These are phyloP conservation scores for Colletotrichum sp. DNA, from an alignment of 2,329 filamentous ascomycete species.

Conservation along the genomic window DNA sequence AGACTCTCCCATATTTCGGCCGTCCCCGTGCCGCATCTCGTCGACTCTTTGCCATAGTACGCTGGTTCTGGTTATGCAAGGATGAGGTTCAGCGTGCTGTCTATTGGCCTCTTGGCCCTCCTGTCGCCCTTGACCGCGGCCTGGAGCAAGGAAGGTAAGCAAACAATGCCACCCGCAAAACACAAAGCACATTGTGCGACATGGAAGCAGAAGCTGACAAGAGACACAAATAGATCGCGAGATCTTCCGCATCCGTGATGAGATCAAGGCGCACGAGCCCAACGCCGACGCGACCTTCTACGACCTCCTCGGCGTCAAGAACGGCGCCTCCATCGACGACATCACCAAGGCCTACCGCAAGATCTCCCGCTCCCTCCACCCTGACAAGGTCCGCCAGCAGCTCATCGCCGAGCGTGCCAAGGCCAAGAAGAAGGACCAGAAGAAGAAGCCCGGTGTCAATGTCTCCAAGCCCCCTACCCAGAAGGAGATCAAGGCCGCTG, in stretches of 20 bases:
- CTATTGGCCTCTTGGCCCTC: slow-evolving; percentile 71
- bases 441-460: slow-evolving; percentile 63
- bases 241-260: slow-evolving; percentile 94
- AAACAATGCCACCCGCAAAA: neutral
- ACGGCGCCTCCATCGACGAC: slow-evolving; percentile 79
- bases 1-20: neutral
- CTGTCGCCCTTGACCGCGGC: slow-evolving; percentile 71
- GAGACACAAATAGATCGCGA: slow-evolving; percentile 74
- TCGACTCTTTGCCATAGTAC: neutral
- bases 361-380: slow-evolving; percentile 82
- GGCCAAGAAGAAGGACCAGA: slow-evolving; percentile 51
- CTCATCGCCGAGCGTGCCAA: slow-evolving; percentile 73
- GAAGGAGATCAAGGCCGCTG: slow-evolving; percentile 75
- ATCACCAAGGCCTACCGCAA: slow-evolving; percentile 95
- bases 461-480: slow-evolving; percentile 74
- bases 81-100: slow-evolving; percentile 75
- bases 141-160: slow-evolving; percentile 84
- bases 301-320: slow-evolving; percentile 82
- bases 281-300: slow-evolving; percentile 88
- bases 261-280: slow-evolving; percentile 72
- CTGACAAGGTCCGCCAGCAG: slow-evolving; percentile 91
- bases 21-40: neutral
- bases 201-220: neutral
- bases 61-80: slow-evolving; percentile 41
- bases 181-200: neutral